These are phyloP conservation scores for Solanum infundibuliforme DNA, from an alignment of 257 asterid genomes.

Conservation along the genomic window DNA sequence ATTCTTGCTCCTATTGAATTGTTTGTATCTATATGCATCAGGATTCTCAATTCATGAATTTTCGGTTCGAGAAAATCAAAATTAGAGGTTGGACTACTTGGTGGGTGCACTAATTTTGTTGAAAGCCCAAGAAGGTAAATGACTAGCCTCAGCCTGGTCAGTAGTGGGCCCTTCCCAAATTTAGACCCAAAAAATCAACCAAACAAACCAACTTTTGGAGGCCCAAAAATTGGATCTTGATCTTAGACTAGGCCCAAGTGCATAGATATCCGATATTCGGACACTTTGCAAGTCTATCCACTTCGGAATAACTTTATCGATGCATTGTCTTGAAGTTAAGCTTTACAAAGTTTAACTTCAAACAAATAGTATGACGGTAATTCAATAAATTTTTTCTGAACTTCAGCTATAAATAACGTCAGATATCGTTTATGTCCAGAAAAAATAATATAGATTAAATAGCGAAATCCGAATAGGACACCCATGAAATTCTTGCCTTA, in stretches of 20 bases:
- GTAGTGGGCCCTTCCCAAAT: background rate
- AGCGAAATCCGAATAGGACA: fast-evolving
- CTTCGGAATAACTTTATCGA: background rate
- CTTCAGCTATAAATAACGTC: background rate
- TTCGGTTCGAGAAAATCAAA: background rate
- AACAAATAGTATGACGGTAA: background rate
- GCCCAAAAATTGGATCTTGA: background rate
- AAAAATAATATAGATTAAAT: background rate
- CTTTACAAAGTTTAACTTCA: background rate
- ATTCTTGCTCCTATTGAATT: background rate
- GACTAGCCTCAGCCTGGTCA: background rate
- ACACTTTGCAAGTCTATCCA: background rate
- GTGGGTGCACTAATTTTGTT: background rate
- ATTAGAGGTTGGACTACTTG: background rate
- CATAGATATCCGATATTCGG: background rate
- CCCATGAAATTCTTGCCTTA: background rate
- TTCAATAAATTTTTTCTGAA: background rate
- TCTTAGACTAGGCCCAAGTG: background rate
- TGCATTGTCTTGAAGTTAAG: background rate
- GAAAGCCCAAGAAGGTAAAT: background rate
- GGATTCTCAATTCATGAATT: background rate
- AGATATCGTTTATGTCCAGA: background rate
- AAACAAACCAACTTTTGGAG: background rate
- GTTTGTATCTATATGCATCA: background rate
- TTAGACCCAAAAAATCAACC: background rate